Conservation (phyloP, 768 basidiomycete species). For the Mycena pura region DNA sequence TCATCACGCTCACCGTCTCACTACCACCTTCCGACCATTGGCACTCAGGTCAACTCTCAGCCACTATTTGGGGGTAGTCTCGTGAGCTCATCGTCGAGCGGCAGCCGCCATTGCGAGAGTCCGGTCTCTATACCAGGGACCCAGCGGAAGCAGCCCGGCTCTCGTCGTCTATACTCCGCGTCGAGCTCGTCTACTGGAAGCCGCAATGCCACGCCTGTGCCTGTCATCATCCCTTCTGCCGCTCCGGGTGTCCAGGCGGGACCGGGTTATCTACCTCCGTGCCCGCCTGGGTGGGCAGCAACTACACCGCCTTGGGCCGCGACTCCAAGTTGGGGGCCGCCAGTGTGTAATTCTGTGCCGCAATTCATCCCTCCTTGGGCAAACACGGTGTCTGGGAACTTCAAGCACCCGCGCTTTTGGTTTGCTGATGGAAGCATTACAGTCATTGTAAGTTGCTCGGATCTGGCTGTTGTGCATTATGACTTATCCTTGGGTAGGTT, state of each 20-base stretch:
- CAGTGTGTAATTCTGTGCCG: neutral
- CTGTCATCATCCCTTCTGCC: neutral
- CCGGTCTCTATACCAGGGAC: too few species aligned
- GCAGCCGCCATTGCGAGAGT: too few species aligned
- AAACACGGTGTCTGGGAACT: neutral
- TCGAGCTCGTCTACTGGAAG: neutral
- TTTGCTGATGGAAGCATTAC: conserved; percentile 32
- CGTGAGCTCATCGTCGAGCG: too few species aligned
- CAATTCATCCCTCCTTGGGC: neutral
- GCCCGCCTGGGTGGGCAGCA: neutral
- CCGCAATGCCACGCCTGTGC: neutral
- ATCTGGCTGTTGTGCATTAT: neutral
- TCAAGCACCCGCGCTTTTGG: conserved; percentile 31
- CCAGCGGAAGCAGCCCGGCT: neutral
- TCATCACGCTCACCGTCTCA: too few species aligned
- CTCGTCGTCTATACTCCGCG: neutral
- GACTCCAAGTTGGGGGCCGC: neutral
- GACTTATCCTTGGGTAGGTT: conserved; percentile 30
- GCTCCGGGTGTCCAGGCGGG: neutral
- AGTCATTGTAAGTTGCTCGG: conserved; percentile 24
- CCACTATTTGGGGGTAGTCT: too few species aligned
- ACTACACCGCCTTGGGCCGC: neutral
- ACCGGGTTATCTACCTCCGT: neutral
- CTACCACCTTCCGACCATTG: too few species aligned
- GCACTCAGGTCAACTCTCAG: too few species aligned